Conservation (phyloP, 2,329 filamentous ascomycete species). For the Pseudovirgaria hyperparasitica region DNA sequence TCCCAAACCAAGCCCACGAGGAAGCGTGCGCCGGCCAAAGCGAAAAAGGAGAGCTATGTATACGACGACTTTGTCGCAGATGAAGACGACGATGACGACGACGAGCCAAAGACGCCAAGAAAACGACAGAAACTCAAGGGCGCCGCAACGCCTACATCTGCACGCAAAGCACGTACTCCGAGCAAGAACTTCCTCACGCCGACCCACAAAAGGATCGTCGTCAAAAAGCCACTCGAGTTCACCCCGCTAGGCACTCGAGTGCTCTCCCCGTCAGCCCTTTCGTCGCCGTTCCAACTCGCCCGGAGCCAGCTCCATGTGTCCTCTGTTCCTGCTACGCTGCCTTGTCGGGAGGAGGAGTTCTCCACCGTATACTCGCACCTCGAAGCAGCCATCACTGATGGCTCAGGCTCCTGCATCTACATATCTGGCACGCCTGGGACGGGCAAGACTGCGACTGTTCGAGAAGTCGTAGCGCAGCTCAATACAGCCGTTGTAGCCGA, state of each 20-base stretch:
- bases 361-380: slow-evolving; percentile 84
- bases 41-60: slow-evolving; percentile 20
- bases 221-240: slow-evolving; percentile 87
- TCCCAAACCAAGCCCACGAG: slow-evolving; percentile 60
- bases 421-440: slow-evolving; percentile 98
- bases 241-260: slow-evolving; percentile 85
- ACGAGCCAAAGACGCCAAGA: slow-evolving; percentile 29
- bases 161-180: slow-evolving; percentile 32
- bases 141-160: slow-evolving; percentile 31
- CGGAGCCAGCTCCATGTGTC: slow-evolving; percentile 85
- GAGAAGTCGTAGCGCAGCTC: slow-evolving; percentile 81
- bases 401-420: slow-evolving; percentile 91
- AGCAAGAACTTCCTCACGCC: slow-evolving; percentile 48
- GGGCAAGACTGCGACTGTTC: slow-evolving; percentile 92
- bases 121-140: slow-evolving; percentile 36
- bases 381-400: slow-evolving; percentile 85
- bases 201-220: slow-evolving; percentile 53
- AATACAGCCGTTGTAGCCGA: slow-evolving; percentile 80
- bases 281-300: slow-evolving; percentile 84
- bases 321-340: slow-evolving; percentile 76
- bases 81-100: slow-evolving; percentile 27
- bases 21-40: slow-evolving; percentile 30
- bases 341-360: slow-evolving; percentile 88
- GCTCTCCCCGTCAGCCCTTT: slow-evolving; percentile 63
- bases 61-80: slow-evolving; percentile 30